Percentiles rank a stretch among this genome's conserved stretches.
These are phyloP conservation scores for Leccinum broughii DNA, from an alignment of 768 basidiomycete species.

Conservation along the genomic window DNA sequence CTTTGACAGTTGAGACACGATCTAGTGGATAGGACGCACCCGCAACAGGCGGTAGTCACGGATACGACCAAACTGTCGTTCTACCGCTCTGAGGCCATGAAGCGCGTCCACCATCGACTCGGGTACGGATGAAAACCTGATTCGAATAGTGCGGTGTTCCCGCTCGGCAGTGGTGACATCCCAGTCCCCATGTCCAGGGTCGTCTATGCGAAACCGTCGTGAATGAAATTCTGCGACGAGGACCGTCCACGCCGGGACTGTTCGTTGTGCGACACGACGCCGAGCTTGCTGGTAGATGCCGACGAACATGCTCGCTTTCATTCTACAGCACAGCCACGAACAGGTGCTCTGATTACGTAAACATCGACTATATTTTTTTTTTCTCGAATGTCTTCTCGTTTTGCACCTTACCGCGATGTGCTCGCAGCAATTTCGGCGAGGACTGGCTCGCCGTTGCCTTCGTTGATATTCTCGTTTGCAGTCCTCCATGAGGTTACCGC, in stretches of 20 bases:
- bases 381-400: slow-evolving; percentile 31
- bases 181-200: slow-evolving; percentile 23
- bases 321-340: slow-evolving; percentile 18
- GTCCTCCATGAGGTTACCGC: slow-evolving; percentile 87
- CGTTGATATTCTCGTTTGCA: slow-evolving; percentile 75
- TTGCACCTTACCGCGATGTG: slow-evolving; percentile 51
- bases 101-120: slow-evolving; percentile 51
- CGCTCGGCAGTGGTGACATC: slow-evolving; percentile 2
- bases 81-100: slow-evolving; percentile 53
- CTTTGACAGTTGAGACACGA: neutral
- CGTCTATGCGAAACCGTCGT: slow-evolving; percentile 26
- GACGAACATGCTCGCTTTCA: slow-evolving; percentile 16
- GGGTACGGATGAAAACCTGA: slow-evolving; percentile 44
- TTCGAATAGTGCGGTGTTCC: slow-evolving; percentile 33
- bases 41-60: slow-evolving; percentile 43
- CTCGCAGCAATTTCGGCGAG: slow-evolving; percentile 62
- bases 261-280: slow-evolving; percentile 7
- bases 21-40: slow-evolving; percentile 34
- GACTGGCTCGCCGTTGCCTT: slow-evolving; percentile 75
- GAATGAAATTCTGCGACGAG: slow-evolving; percentile 4
- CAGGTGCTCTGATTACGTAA: slow-evolving; percentile 24
- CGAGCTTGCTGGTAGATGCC: slow-evolving; percentile 10
- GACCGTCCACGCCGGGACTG: neutral
- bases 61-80: slow-evolving; percentile 53
- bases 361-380: slow-evolving; percentile 8